Evolutionary conservation across 805 yeast species (phyloP), one percentile per base, ranked within the genome.

Genomic region (Millerozyma acaciae): DNA sequence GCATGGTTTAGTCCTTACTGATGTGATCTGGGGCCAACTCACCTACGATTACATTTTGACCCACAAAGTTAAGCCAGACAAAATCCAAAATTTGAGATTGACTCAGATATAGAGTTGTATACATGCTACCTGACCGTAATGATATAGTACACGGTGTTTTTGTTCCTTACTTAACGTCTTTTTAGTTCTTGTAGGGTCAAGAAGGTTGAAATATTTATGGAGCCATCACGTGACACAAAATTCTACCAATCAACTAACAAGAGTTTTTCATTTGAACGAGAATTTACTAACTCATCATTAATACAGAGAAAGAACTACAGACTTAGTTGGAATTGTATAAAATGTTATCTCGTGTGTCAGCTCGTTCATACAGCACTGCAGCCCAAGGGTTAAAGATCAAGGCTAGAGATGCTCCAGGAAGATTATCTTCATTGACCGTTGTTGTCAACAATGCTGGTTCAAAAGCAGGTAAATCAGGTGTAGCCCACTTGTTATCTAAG

Each of bases 381-480:
- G 51, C 57, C 33, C 39, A 42, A 26, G 61, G 72, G 21, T 57
- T 73, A 48, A 73, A 73, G 53, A 60, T 78, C 39, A 55, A 70
- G 28, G 64, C 82, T 43, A 68, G 67, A 44, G 87, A 80, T 43
- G 69, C 80, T 36, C 63, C 77, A 31, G 79, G 84, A 35, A 72
- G 77, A 48, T 76, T 86, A 40, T 81, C 96, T 42, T 70, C 82
- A 34, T 67, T 93, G 38, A 73, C 89, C 34, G 86, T 90, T 39
- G 80, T 83, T 42, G 80, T 90, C 48, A 68, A 70, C 49, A 80
- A 80, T 53, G 94, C 85, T 44, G 97, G 97, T 46, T 77, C 96
- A 37, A 83, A 93, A 60, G 48, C 73, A 31, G 70, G 74, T 32
- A 63, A 72, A 46, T 80, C 89, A 36, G 98, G 97, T 66, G 65